A percentile compares a stretch with the other conserved stretches of the same genome.
Evolutionary conservation across 257 asterid species (phyloP).

Genomic region (Apocynum venetum): DNA sequence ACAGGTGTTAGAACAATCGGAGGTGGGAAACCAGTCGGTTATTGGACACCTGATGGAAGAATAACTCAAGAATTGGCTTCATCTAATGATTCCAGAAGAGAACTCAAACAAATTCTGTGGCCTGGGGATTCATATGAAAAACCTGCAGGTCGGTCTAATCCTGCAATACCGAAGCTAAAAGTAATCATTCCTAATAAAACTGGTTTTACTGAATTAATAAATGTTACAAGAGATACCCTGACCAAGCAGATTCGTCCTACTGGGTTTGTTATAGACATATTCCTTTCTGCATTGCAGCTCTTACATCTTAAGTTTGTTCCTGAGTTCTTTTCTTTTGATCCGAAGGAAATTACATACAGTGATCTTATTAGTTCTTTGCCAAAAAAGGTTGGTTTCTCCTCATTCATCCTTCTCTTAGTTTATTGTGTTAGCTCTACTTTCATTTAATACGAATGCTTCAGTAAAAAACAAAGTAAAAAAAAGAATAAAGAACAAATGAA

Average conservation of each 20-base stretch:
- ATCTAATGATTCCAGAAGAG: conserved; percentile 11
- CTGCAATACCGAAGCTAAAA: not conserved
- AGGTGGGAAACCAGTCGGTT: conserved; percentile 50
- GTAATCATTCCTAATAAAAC: conserved; percentile 13
- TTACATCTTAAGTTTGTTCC: conserved; percentile 8
- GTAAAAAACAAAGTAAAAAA: not conserved
- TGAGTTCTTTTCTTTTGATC: conserved; percentile 1
- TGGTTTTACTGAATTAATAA: conserved; percentile 19
- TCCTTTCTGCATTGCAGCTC: conserved; percentile 1
- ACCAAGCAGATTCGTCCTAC: not conserved
- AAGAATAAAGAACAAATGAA: not conserved
- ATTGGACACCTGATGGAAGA: conserved; percentile 48
- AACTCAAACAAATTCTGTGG: conserved; percentile 16
- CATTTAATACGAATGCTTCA: not conserved
- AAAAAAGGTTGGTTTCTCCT: conserved; percentile 1
- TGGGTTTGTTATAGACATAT: conserved; percentile 13
- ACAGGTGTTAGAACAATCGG: conserved; percentile 36
- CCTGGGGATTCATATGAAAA: conserved; percentile 20
- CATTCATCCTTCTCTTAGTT: not conserved
- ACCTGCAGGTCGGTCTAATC: conserved; percentile 7
- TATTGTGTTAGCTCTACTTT: not conserved
- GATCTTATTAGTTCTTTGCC: not conserved
- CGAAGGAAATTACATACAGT: not conserved
- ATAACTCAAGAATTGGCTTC: conserved; percentile 23
- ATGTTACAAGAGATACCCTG: conserved; percentile 2